A percentile compares a stretch with the other conserved stretches of the same genome.
phyloP scores from a whole-genome alignment of 192 early-diverging fungal species.

The Entomortierella parvispora region DNA sequence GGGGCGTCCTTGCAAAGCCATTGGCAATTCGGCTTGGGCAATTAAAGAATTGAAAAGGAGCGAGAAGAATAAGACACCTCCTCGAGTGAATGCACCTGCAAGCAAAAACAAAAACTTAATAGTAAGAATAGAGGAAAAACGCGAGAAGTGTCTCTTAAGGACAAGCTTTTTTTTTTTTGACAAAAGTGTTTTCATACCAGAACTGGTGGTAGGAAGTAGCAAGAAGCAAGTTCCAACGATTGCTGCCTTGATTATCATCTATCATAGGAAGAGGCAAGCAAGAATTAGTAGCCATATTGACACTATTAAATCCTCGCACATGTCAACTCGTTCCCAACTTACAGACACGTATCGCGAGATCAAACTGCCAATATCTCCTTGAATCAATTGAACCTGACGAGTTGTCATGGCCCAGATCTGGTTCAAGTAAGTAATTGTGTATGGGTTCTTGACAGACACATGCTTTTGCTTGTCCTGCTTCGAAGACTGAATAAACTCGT shows the following conservation, averaged over 20 bases:
- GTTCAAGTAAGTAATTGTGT: constrained; percentile 67
- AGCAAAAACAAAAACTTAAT: background rate
- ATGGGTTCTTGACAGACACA: constrained; percentile 63
- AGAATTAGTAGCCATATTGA: background rate
- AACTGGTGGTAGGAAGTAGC: constrained; percentile 58
- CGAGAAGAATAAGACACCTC: constrained; percentile 76
- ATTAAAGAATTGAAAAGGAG: constrained; percentile 58
- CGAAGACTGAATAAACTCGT: constrained; percentile 55
- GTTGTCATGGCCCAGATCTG: constrained; percentile 64
- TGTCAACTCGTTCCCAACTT: background rate
- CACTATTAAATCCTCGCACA: background rate
- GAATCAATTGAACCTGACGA: constrained; percentile 69
- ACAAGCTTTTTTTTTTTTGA: too few species aligned
- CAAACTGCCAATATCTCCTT: constrained; percentile 56
- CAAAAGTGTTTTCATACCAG: too few species aligned
- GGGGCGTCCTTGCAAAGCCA: constrained; percentile 72
- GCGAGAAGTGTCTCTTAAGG: too few species aligned
- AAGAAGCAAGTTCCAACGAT: constrained; percentile 76
- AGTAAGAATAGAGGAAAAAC: background rate
- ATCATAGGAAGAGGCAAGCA: background rate
- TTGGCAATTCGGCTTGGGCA: constrained; percentile 72
- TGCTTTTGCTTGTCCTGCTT: constrained; percentile 61
- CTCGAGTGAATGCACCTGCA: constrained; percentile 78
- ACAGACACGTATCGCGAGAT: constrained; percentile 61
- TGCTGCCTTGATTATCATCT: constrained; percentile 63